Percentiles rank a stretch among this genome's conserved stretches.
phyloP scores from a whole-genome alignment of 306 rosid species.

The Arachis hypogaea region DNA sequence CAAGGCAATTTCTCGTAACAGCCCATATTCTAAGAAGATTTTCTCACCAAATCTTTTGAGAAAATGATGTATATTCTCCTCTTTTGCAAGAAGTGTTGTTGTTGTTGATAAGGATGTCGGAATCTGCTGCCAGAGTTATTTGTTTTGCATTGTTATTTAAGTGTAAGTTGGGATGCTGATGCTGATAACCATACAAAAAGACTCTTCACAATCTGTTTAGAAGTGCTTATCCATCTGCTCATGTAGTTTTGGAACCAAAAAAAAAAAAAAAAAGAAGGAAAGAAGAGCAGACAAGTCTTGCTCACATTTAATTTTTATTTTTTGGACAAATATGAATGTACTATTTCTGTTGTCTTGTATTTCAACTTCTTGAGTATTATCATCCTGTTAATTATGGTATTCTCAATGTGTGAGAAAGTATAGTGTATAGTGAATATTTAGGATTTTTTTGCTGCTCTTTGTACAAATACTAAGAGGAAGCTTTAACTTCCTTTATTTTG shows the following conservation, averaged over 20 bases:
- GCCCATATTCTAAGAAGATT: conserved; percentile 55
- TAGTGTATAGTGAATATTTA: conserved; percentile 12
- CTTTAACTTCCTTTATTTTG: neutral
- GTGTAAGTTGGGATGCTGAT: conserved; percentile 41
- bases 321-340: conserved; percentile 26
- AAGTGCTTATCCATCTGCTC: conserved; percentile 31
- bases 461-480: conserved; percentile 26
- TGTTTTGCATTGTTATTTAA: conserved; percentile 32
- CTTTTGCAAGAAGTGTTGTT: conserved; percentile 23
- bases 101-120: conserved; percentile 17
- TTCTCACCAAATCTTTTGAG: conserved; percentile 51
- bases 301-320: neutral
- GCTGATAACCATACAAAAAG: conserved; percentile 16
- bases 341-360: conserved; percentile 31
- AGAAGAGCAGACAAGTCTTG: conserved; percentile 20
- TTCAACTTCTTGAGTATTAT: conserved; percentile 33
- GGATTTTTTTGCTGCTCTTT: conserved; percentile 27
- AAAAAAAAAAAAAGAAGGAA: neutral
- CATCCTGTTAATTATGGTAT: conserved; percentile 13
- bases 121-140: conserved; percentile 18
- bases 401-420: conserved; percentile 37
- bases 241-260: neutral
- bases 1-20: conserved; percentile 43
- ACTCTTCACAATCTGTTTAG: conserved; percentile 6
- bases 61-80: conserved; percentile 46